Evolutionary conservation across 768 basidiomycete species (phyloP), one percentile per base, ranked within the genome.

Genomic region (Austroboletus eburneus): DNA sequence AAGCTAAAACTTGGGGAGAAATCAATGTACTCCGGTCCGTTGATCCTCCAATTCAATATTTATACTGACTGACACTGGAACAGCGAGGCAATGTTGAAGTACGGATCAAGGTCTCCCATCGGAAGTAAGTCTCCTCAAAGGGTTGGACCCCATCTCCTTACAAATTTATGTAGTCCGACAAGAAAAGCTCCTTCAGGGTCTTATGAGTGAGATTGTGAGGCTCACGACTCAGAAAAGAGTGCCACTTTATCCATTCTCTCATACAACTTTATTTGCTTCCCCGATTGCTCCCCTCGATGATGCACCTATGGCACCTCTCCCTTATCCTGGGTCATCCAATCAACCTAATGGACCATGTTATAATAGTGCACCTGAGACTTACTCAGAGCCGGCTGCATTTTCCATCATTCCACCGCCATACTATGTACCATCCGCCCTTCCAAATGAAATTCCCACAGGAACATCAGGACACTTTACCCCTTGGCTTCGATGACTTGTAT

Each of bases 61-160:
- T 29, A 38, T 46, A 8, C 38, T 41, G 24, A 30, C 45, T 59
- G 38, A 55, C 39, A 29, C 21, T 23, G 9, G 23, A 53, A 27
- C 57, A 90, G 89, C 50, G 84, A 83, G 57, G 90, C 90, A 1
- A 89, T 92, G 87, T 70, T 89, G 61, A 81, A 78, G 51, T 92
- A 88, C 57, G 89, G 89, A 9, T 68, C 75, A 42, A 78, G 81
- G 37, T 92, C 89, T 20, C 86, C 87, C 10, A 87, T 92, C 39
- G 89, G 89, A 54, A 79, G 89, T 91, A 64, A 68, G 86, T 71
- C 32, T 40, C 33, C 17, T 23, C 21, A 23, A 30, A 25, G 29
- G 22, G 18, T n/a, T 42, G 34, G 30, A 17, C 17, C 13, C 36
- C 30, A 12, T 3, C 27, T 44, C 38, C 41, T 38, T 24, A 59